Evolutionary conservation across 139 green algal species (phyloP), one percentile per base, ranked within the genome.

Genomic region (Parachlorella kessleri): DNA sequence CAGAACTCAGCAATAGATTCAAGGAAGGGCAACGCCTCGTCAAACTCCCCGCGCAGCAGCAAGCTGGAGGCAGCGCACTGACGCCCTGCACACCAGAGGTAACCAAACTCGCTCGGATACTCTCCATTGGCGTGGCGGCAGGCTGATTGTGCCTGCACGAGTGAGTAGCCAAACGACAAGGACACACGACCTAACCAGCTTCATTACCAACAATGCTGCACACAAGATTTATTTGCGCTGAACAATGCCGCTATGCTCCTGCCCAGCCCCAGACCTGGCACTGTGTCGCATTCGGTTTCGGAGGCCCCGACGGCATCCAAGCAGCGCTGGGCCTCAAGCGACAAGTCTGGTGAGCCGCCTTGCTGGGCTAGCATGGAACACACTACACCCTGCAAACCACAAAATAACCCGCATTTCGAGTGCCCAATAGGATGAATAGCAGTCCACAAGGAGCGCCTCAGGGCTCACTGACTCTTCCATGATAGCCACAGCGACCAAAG

Each of bases 41-140:
- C 86, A 53, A 88, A 92, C 67, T 91, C 91, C 76, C 89, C 85
- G 48, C 93, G 82, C 69, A 98, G 86, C 86, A 95, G 94, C 88
- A 96, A 95, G 82, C 90, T 94, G 14, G 74, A 88, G 0, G 94
- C 91, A 92, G 97, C 96, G 87, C 90, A 95, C 84, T 98, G 94
- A 18, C 94, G 77, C 39, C 92, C 48, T 59, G 48, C 48, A 59
- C 48, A 14, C 35, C 4, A 23, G 14, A 14, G 3, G 35, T 48
- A n/a, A n/a, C n/a, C n/a, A n/a, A n/a, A n/a, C n/a, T n/a, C n/a
- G n/a, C n/a, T n/a, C n/a, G n/a, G n/a, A n/a, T n/a, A n/a, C n/a
- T n/a, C n/a, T n/a, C n/a, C n/a, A n/a, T n/a, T n/a, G n/a, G n/a
- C n/a, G n/a, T n/a, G n/a, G n/a, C n/a, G n/a, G n/a, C n/a, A n/a